Conservation (phyloP, 2,329 filamentous ascomycete species). For the Cryoendolithus antarcticus region DNA sequence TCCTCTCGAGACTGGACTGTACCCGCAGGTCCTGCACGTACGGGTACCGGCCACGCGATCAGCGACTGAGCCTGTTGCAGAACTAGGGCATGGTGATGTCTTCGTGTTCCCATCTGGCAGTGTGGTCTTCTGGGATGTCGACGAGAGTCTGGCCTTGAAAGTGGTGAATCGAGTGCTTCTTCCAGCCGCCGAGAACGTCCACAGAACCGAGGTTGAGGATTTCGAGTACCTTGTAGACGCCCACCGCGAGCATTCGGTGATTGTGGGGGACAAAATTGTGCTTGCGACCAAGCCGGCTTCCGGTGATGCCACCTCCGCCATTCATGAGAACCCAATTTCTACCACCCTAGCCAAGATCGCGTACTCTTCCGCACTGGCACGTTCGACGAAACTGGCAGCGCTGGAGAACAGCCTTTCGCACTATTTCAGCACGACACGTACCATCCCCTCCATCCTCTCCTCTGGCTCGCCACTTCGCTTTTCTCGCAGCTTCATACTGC, state of each 20-base stretch:
- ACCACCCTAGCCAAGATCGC: constrained; percentile 83
- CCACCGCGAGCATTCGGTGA: constrained; percentile 57
- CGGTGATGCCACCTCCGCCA: not conserved
- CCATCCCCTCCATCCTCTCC: constrained; percentile 68
- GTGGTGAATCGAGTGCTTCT: constrained; percentile 61
- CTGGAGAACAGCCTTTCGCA: constrained; percentile 69
- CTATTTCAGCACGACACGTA: constrained; percentile 77
- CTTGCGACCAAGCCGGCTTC: constrained; percentile 56
- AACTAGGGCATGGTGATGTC: constrained; percentile 53
- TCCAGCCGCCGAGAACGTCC: constrained; percentile 62
- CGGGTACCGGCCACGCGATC: constrained; percentile 17
- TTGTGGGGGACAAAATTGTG: constrained; percentile 80
- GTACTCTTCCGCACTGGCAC: constrained; percentile 85
- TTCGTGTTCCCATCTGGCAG: constrained; percentile 95
- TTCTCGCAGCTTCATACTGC: constrained; percentile 66
- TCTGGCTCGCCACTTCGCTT: constrained; percentile 51
- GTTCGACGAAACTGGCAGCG: constrained; percentile 86
- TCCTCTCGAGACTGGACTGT: constrained; percentile 48
- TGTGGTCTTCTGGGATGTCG: constrained; percentile 81
- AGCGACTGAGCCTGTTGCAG: not conserved
- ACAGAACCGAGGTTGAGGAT: constrained; percentile 75
- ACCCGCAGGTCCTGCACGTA: constrained; percentile 54
- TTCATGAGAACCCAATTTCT: constrained; percentile 27
- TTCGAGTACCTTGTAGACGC: constrained; percentile 75
- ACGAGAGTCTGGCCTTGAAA: constrained; percentile 57